Conservation (phyloP, 495 filamentous ascomycete genomes). For the Podospora didyma region DNA sequence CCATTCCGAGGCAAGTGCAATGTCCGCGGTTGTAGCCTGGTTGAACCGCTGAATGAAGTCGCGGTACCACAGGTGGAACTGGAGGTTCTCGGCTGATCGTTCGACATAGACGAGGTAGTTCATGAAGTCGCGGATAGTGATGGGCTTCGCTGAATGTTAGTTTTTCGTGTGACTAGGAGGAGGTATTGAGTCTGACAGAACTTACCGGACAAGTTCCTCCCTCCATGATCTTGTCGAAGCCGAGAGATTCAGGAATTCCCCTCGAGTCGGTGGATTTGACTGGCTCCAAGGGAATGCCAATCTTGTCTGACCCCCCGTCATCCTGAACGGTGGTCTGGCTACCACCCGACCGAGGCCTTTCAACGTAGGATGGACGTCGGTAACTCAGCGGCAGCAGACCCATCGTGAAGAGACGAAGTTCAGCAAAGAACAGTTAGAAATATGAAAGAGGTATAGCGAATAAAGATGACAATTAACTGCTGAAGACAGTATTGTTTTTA, state of each 20-base stretch:
- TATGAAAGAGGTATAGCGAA: not conserved
- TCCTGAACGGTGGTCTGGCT: conserved; percentile 21
- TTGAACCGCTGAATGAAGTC: conserved; percentile 63
- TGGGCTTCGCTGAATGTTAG: conserved; percentile 49
- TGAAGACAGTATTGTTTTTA: too few relatives aligned
- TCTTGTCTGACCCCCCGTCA: conserved; percentile 13
- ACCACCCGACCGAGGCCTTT: conserved; percentile 20
- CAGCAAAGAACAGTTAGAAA: too few relatives aligned
- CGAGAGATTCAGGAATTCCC: conserved; percentile 63
- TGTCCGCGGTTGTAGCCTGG: conserved; percentile 47
- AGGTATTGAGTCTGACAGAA: not conserved
- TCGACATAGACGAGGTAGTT: conserved; percentile 76
- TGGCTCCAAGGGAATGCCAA: conserved; percentile 23
- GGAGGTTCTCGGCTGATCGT: conserved; percentile 69
- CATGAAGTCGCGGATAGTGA: conserved; percentile 73
- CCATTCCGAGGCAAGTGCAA: conserved; percentile 59
- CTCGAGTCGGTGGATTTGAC: conserved; percentile 7
- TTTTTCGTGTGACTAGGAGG: not conserved
- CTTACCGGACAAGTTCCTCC: conserved; percentile 77
- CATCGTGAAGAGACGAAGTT: conserved; percentile 24
- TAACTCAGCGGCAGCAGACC: conserved; percentile 33
- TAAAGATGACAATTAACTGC: not conserved
- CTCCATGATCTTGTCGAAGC: conserved; percentile 66
- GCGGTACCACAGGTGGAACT: conserved; percentile 72
- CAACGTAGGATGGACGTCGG: conserved; percentile 34